Evolutionary conservation across 306 rosid species (phyloP).

Genomic region (Medicago arabica): DNA sequence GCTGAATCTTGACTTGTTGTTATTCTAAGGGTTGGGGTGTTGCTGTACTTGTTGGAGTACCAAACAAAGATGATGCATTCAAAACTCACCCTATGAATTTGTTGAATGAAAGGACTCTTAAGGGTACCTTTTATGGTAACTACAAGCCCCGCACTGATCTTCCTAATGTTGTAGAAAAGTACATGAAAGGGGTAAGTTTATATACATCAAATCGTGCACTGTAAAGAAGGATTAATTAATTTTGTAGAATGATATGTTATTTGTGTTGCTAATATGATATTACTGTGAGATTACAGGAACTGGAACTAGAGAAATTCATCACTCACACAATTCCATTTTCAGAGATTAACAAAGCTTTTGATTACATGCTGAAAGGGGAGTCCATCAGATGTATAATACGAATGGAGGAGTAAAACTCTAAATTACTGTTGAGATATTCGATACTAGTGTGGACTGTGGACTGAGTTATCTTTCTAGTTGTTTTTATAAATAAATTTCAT

Average conservation of each 20-base stretch:
- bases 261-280: background rate
- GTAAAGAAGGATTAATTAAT: background rate
- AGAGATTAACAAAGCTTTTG: slow-evolving; percentile 83
- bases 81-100: slow-evolving; percentile 77
- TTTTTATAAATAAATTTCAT: slow-evolving; percentile 27
- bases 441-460: background rate
- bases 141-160: slow-evolving; percentile 85
- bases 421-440: slow-evolving; percentile 7
- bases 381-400: slow-evolving; percentile 69
- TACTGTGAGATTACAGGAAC: slow-evolving; percentile 52
- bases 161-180: slow-evolving; percentile 75
- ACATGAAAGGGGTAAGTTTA: slow-evolving; percentile 63
- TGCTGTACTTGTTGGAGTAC: slow-evolving; percentile 94
- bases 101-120: slow-evolving; percentile 83
- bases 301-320: slow-evolving; percentile 81
- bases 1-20: slow-evolving; percentile 25
- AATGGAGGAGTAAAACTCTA: slow-evolving; percentile 48
- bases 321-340: slow-evolving; percentile 70
- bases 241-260: background rate
- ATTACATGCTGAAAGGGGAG: slow-evolving; percentile 71
- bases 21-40: slow-evolving; percentile 88
- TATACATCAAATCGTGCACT: background rate
- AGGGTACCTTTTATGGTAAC: slow-evolving; percentile 93
- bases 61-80: slow-evolving; percentile 85
- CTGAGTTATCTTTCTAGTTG: background rate